Base-by-base conservation (phyloP, 805 yeast species). In the Candida qinlingensis region DNA sequence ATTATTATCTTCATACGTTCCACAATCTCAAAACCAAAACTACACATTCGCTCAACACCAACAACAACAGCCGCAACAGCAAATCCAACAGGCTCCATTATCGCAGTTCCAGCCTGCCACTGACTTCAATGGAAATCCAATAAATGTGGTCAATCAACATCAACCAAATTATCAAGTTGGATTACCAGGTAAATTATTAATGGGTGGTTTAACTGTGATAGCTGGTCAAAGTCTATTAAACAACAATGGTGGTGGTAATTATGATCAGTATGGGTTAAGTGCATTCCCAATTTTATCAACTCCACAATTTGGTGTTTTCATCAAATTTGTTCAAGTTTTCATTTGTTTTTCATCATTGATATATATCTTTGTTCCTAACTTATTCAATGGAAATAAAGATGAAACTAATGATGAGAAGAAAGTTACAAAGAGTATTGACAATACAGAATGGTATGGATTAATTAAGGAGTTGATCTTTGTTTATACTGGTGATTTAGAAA, bases 181-280 rank as follows among this genome's bases (percentile, higher is more conserved):
- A n/a, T 11, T 61, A 7, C 62, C 64, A 61, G 68, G 61, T 13
- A 73, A 71, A 54, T 57, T 67, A 40, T 55, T 75, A 30, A 58
- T 75, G 54, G 80, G 79, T n/a, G 79, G 79, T 33, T 64, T 74
- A 65, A 77, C 77, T 39, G 69, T 77, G 1, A 67, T 75, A 49
- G 69, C 71, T 67, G 79, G 77, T 28, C 58, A 58, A 39, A 55
- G 53, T 29, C 44, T 61, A 50, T 60, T 55, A 37, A 28, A 42
- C 3, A 31, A 31, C 28, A 39, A 42, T 13, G 72, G 69, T 5
- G 61, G 60, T 11, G 65, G 64, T 31, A 52, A 42, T 19, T 53
- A 45, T 42, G 78, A 73, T 51, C 73, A 71, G 55, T 68, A 71
- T 51, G 77, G 79, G 1, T 58, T 76, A 54, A 61, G 71, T 29